These are phyloP conservation scores for Hypoxylon sp. DNA, from an alignment of 2,329 filamentous ascomycete genomes.

Conservation along the genomic window DNA sequence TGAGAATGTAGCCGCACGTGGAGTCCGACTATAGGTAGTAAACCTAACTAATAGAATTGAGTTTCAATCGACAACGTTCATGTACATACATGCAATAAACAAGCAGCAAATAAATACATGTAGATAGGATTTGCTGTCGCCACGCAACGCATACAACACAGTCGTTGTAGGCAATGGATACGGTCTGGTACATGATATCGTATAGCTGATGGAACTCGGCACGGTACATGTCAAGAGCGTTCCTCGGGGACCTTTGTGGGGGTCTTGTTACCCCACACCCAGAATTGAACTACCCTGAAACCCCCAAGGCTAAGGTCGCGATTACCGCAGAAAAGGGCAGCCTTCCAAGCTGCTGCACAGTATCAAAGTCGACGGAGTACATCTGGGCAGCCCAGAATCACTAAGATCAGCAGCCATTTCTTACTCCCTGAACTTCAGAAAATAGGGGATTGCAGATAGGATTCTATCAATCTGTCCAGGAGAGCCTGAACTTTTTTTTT, in stretches of 20 bases:
- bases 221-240: constrained; percentile 13
- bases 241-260: constrained; percentile 32
- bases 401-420: constrained; percentile 34
- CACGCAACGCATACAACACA: constrained; percentile 21
- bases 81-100: not conserved
- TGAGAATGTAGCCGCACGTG: constrained; percentile 35
- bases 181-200: constrained; percentile 27
- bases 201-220: constrained; percentile 21
- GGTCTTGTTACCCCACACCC: constrained; percentile 41
- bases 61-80: constrained; percentile 7
- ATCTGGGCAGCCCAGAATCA: constrained; percentile 16
- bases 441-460: constrained; percentile 47
- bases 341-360: constrained; percentile 26
- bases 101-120: constrained; percentile 7
- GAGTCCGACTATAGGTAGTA: constrained; percentile 38
- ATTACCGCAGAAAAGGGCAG: constrained; percentile 40
- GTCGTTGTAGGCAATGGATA: constrained; percentile 29
- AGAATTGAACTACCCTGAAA: constrained; percentile 31
- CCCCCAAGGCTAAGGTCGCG: constrained; percentile 38
- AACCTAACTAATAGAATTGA: constrained; percentile 15
- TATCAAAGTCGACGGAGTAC: constrained; percentile 37
- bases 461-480: constrained; percentile 34
- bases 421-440: constrained; percentile 38
- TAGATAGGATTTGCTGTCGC: constrained; percentile 15
- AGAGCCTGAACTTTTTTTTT: constrained; percentile 23